These are phyloP conservation scores for Lepiota brunneoincarnata DNA, from an alignment of 768 basidiomycete species.

Conservation along the genomic window DNA sequence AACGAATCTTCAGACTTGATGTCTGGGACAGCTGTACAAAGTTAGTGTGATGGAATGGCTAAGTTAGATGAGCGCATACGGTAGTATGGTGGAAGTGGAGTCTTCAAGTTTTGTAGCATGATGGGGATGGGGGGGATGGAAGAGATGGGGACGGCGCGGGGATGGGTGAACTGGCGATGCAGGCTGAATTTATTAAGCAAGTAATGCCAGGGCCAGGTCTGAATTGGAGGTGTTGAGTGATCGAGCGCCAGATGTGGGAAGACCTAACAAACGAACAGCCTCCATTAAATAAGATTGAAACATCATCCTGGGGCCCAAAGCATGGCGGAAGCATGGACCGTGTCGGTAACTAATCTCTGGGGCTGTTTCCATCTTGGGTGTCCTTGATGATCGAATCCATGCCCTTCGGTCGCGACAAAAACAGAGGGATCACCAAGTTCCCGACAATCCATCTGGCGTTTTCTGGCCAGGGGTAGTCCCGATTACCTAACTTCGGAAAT, in stretches of 20 bases:
- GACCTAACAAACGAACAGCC: conserved; percentile 30
- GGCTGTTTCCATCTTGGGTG: not conserved
- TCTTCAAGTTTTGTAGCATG: not conserved
- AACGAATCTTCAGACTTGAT: not conserved
- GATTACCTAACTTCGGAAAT: conserved; percentile 10
- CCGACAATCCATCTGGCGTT: conserved; percentile 3
- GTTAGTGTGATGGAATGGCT: not conserved
- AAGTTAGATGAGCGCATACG: not conserved
- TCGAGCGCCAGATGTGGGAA: conserved; percentile 32
- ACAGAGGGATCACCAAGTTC: not conserved
- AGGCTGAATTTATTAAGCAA: conserved; percentile 29
- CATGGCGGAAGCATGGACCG: conserved; percentile 24
- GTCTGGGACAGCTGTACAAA: not conserved
- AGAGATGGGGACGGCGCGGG: not conserved
- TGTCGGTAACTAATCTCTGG: conserved; percentile 15
- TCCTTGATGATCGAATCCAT: conserved; percentile 10
- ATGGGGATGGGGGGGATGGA: not conserved
- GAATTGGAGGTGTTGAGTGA: conserved; percentile 22
- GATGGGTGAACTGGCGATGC: conserved; percentile 11
- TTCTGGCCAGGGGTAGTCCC: not conserved
- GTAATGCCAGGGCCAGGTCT: conserved; percentile 26
- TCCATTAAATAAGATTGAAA: conserved; percentile 28
- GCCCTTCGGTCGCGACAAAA: not conserved
- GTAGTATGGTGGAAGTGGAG: not conserved
- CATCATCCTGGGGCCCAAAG: conserved; percentile 19